Conservation (phyloP, 768 basidiomycete species). For the Suillus weaverae region DNA sequence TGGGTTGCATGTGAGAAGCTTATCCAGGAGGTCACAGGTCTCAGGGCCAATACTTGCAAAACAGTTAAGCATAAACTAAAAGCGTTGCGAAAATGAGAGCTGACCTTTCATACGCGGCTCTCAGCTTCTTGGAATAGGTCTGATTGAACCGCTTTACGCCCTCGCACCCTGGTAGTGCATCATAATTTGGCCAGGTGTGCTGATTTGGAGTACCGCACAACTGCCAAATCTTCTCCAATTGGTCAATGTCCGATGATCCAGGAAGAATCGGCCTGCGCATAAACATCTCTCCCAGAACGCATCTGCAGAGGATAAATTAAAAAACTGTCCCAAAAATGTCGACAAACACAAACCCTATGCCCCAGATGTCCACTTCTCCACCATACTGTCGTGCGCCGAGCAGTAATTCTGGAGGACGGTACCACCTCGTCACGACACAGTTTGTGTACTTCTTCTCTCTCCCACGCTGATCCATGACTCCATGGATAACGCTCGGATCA, state of each 20-base stretch:
- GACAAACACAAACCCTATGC: slow-evolving; percentile 83
- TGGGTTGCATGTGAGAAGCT: slow-evolving; percentile 82
- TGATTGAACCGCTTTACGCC: slow-evolving; percentile 65
- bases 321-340: neutral
- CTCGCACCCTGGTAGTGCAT: slow-evolving; percentile 75
- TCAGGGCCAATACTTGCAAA: slow-evolving; percentile 61
- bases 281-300: slow-evolving; percentile 98
- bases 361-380: slow-evolving; percentile 97
- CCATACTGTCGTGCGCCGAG: slow-evolving; percentile 89
- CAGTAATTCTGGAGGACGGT: slow-evolving; percentile 89
- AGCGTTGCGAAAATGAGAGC: slow-evolving; percentile 22
- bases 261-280: slow-evolving; percentile 81
- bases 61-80: slow-evolving; percentile 5
- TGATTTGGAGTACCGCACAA: slow-evolving; percentile 89
- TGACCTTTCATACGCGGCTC: slow-evolving; percentile 58
- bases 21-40: slow-evolving; percentile 81
- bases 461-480: slow-evolving; percentile 40
- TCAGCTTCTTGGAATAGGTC: slow-evolving; percentile 54
- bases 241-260: slow-evolving; percentile 88
- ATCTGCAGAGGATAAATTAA: slow-evolving; percentile 44
- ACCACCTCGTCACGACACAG: slow-evolving; percentile 94
- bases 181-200: slow-evolving; percentile 77
- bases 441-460: slow-evolving; percentile 85
- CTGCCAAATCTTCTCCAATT: slow-evolving; percentile 85
- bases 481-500: slow-evolving; percentile 49